These are phyloP conservation scores for Davidsoniella eucalypti DNA, from an alignment of 2,329 filamentous ascomycete species.

Conservation along the genomic window DNA sequence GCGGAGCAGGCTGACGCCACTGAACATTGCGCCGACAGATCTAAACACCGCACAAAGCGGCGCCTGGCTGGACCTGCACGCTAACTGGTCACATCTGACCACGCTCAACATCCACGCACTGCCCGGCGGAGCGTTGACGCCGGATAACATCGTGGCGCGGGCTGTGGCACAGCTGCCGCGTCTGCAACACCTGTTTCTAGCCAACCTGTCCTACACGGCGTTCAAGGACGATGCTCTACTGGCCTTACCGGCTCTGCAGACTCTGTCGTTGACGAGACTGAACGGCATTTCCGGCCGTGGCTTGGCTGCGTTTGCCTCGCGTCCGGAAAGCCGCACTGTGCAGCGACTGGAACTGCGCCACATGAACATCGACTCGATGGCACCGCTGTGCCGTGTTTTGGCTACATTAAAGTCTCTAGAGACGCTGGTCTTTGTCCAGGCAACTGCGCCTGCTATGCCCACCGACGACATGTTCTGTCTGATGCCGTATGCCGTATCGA, in stretches of 20 bases:
- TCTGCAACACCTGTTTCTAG: conserved; percentile 42
- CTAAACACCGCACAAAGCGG: conserved; percentile 23
- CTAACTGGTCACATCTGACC: conserved; percentile 37
- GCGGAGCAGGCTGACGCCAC: conserved; percentile 7
- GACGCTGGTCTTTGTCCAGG: conserved; percentile 38
- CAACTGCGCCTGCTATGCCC: conserved; percentile 36
- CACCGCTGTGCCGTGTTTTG: conserved; percentile 41
- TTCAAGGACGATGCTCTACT: conserved; percentile 42
- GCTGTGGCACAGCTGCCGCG: conserved; percentile 34
- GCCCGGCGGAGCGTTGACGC: conserved; percentile 36
- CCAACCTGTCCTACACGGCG: conserved; percentile 35
- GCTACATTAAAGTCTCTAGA: conserved; percentile 34
- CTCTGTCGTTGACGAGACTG: conserved; percentile 38
- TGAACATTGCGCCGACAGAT: conserved; percentile 16
- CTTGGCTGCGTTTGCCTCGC: conserved; percentile 39
- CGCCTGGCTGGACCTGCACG: conserved; percentile 34
- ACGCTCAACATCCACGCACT: conserved; percentile 43
- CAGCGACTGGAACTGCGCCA: conserved; percentile 37
- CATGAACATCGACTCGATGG: conserved; percentile 37
- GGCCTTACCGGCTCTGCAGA: conserved; percentile 36
- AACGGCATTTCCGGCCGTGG: conserved; percentile 39
- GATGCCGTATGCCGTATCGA: conserved; percentile 45
- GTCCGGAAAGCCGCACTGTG: conserved; percentile 28
- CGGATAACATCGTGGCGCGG: conserved; percentile 34
- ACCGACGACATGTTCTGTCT: conserved; percentile 40